Evolutionary conservation across 441 rosid genomes (phyloP).

Genomic region (Biscutella laevigata): DNA sequence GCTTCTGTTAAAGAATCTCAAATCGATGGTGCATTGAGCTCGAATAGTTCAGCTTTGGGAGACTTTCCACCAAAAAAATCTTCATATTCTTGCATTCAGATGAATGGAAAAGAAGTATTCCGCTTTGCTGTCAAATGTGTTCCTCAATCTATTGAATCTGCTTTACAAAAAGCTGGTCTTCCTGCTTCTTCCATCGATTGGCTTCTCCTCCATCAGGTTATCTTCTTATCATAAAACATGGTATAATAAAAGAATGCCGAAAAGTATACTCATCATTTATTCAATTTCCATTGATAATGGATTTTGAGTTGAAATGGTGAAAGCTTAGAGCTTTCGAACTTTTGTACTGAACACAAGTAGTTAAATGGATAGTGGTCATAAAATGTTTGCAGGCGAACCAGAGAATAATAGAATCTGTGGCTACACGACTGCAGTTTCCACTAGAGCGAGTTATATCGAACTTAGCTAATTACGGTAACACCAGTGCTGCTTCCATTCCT

Average conservation of each 20-base stretch:
- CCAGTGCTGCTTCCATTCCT: slow-evolving; percentile 93
- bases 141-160: slow-evolving; percentile 70
- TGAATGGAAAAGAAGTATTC: slow-evolving; percentile 92
- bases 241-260: not conserved
- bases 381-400: slow-evolving; percentile 65
- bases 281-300: not conserved
- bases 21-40: slow-evolving; percentile 34
- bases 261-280: not conserved
- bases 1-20: slow-evolving; percentile 36
- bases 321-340: not conserved
- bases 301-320: not conserved
- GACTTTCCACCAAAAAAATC: slow-evolving; percentile 51
- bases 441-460: slow-evolving; percentile 68
- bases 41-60: slow-evolving; percentile 51
- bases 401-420: slow-evolving; percentile 86
- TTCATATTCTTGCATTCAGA: slow-evolving; percentile 64
- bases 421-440: slow-evolving; percentile 64
- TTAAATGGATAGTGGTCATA: not conserved
- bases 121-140: slow-evolving; percentile 81
- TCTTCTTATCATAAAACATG: not conserved
- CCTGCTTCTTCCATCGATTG: slow-evolving; percentile 61
- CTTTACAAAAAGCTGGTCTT: slow-evolving; percentile 77
- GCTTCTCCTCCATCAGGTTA: slow-evolving; percentile 95
- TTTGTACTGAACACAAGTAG: not conserved
- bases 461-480: slow-evolving; percentile 81